Evolutionary conservation across 116 monocot species (phyloP).

Genomic region (Dioscorea cayenensis): DNA sequence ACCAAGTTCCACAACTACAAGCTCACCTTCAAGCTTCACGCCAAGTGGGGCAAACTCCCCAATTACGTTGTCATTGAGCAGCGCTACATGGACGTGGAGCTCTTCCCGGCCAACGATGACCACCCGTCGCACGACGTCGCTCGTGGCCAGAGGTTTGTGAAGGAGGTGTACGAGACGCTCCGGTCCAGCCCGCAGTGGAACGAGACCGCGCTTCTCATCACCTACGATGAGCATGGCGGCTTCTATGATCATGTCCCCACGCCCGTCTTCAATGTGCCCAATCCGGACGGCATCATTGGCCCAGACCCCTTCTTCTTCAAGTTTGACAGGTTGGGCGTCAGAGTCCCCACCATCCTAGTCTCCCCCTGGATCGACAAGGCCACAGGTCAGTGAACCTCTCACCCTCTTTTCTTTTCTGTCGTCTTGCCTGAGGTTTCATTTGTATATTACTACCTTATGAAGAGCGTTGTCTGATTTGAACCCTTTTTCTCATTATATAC

Average conservation of each 20-base stretch:
- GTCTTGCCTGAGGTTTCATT: neutral
- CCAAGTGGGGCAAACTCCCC: conserved; percentile 61
- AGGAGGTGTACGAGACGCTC: conserved; percentile 89
- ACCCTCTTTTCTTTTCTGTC: neutral
- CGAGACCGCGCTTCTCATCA: conserved; percentile 76
- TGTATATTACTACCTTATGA: no score
- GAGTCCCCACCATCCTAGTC: conserved; percentile 75
- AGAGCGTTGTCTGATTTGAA: no score
- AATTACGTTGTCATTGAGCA: conserved; percentile 89
- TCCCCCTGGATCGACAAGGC: conserved; percentile 90
- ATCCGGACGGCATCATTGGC: conserved; percentile 83
- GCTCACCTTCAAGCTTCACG: conserved; percentile 70
- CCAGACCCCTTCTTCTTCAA: conserved; percentile 83
- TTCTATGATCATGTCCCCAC: conserved; percentile 95
- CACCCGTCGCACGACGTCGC: conserved; percentile 92
- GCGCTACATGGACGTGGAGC: conserved; percentile 66
- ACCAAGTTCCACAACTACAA: conserved; percentile 70
- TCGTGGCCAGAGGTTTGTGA: conserved; percentile 68
- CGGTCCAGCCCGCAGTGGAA: conserved; percentile 90
- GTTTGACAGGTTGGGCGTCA: conserved; percentile 75
- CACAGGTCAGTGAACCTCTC: conserved; percentile 34
- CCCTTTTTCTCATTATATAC: no score
- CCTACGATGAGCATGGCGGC: conserved; percentile 92
- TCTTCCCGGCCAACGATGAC: conserved; percentile 77
- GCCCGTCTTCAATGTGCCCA: conserved; percentile 68